Conservation (phyloP, 495 filamentous ascomycete genomes). For the Baudoinia panamericana region DNA sequence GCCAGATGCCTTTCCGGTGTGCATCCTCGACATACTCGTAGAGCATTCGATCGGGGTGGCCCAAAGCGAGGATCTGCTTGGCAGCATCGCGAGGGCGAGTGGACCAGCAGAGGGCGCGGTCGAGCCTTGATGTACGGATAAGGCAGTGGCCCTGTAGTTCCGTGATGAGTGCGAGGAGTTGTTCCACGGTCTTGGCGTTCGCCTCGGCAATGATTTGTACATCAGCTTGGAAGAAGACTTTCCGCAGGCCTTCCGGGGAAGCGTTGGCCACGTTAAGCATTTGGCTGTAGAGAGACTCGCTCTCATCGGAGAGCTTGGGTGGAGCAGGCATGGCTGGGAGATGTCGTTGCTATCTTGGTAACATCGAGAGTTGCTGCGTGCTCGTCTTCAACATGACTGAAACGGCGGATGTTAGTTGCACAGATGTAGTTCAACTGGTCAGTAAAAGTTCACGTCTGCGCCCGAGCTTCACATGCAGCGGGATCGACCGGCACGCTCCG, state of each 20-base stretch:
- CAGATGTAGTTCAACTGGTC: too few species aligned
- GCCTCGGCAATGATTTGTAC: not conserved
- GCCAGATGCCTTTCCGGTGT: constrained; percentile 75
- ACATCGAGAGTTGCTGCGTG: constrained; percentile 2
- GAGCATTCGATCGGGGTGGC: constrained; percentile 57
- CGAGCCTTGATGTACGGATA: constrained; percentile 7
- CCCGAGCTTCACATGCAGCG: too few species aligned
- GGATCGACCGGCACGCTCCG: too few species aligned
- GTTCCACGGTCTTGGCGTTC: not conserved
- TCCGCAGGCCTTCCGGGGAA: constrained; percentile 10
- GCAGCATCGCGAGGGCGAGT: constrained; percentile 14
- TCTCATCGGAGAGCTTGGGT: constrained; percentile 4
- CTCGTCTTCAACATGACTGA: too few species aligned
- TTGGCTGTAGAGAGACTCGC: constrained; percentile 16
- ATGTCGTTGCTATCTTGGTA: constrained; percentile 10
- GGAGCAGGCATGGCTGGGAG: not conserved
- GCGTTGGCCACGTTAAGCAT: constrained; percentile 6
- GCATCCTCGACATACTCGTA: constrained; percentile 76
- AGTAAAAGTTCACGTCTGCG: too few species aligned
- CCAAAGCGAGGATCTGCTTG: not conserved
- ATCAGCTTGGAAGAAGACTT: constrained; percentile 13
- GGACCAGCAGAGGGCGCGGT: constrained; percentile 8
- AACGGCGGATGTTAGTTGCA: too few species aligned
- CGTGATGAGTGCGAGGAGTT: constrained; percentile 10
- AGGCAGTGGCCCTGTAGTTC: constrained; percentile 8